These are phyloP conservation scores for Fusarium camptoceras DNA, from an alignment of 2,329 filamentous ascomycete species.

Conservation along the genomic window DNA sequence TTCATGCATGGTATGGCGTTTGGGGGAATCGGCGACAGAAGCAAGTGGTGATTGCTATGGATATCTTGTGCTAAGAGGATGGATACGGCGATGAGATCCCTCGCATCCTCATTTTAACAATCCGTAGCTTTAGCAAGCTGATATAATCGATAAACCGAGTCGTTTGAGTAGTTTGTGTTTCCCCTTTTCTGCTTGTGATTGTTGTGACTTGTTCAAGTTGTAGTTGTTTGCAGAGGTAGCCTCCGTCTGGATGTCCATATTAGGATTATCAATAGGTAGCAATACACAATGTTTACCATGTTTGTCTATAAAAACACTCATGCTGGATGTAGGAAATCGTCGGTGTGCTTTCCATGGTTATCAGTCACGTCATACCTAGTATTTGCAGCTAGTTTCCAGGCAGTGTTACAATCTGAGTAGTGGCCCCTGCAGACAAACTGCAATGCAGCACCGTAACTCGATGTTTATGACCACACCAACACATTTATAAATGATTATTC, in stretches of 20 bases:
- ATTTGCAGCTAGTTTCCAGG: neutral
- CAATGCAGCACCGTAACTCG: neutral
- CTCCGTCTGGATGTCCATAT: neutral
- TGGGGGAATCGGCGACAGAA: conserved; percentile 37
- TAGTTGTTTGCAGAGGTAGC: neutral
- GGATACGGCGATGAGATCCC: conserved; percentile 5
- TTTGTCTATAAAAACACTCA: neutral
- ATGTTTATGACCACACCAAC: neutral
- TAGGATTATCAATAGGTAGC: neutral
- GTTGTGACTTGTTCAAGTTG: neutral
- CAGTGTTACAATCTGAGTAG: neutral
- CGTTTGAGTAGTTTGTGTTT: neutral
- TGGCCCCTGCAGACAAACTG: neutral
- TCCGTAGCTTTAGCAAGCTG: conserved; percentile 13
- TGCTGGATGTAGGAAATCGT: neutral
- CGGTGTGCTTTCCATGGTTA: neutral
- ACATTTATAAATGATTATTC: neutral
- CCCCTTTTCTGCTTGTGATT: neutral
- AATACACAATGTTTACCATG: neutral
- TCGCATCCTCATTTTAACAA: conserved; percentile 10
- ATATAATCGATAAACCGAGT: conserved; percentile 1
- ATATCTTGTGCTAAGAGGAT: conserved; percentile 33
- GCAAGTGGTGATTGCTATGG: conserved; percentile 27
- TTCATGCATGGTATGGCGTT: conserved; percentile 48
- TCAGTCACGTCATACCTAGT: neutral